Evolutionary conservation across 805 yeast genomes (phyloP).

Genomic region (Candida endomychidarum): DNA sequence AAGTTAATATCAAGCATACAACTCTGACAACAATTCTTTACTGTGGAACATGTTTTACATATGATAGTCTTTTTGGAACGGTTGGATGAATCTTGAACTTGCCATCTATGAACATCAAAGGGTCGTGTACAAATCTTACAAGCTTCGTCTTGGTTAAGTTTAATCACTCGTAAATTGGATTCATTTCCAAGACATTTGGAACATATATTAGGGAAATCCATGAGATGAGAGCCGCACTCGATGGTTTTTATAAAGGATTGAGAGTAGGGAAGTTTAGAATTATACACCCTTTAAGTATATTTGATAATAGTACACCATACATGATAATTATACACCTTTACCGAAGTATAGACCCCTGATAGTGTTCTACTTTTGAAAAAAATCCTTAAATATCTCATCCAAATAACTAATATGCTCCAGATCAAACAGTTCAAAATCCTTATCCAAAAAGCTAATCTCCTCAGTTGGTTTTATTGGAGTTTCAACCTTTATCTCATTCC

Average conservation of each 20-base stretch:
- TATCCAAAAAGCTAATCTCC: neutral
- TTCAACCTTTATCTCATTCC: neutral
- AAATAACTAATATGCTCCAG: slow-evolving; percentile 1
- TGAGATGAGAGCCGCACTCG: neutral
- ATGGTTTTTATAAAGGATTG: no score
- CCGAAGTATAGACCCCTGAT: no score
- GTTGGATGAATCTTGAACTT: slow-evolving; percentile 41
- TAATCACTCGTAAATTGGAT: slow-evolving; percentile 65
- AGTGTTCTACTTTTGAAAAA: slow-evolving; percentile 13
- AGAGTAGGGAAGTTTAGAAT: no score
- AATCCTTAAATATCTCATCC: slow-evolving; percentile 13
- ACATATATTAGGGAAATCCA: slow-evolving; percentile 38
- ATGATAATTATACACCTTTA: no score
- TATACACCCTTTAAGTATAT: no score
- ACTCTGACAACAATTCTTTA: slow-evolving; percentile 81
- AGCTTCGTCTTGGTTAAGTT: slow-evolving; percentile 71
- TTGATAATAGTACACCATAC: no score
- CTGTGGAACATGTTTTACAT: slow-evolving; percentile 77
- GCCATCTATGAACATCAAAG: slow-evolving; percentile 80
- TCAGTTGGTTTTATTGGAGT: neutral
- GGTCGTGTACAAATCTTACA: slow-evolving; percentile 86
- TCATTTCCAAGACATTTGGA: slow-evolving; percentile 68
- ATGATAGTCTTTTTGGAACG: slow-evolving; percentile 62
- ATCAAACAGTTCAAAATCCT: neutral
- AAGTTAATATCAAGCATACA: slow-evolving; percentile 82